Base-by-base conservation (phyloP, 2,329 filamentous ascomycete species). In the Xylaria sp. region DNA sequence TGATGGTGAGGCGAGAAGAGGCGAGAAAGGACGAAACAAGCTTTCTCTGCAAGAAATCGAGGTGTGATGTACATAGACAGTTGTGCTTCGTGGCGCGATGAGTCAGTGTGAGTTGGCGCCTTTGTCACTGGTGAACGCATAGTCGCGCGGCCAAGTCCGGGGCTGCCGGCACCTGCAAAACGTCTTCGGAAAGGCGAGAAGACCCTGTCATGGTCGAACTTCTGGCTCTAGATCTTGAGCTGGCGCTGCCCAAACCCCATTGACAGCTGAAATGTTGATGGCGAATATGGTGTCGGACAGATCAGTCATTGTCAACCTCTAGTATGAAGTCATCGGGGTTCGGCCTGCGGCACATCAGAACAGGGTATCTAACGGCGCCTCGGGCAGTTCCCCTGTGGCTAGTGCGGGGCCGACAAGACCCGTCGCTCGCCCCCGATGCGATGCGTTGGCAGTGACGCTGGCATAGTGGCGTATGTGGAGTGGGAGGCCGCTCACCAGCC, bases 401-500 rank as follows among this genome's bases (percentile, higher is more conserved):
- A 46, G 23, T 51, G 21, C n/a, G 14, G 49, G 11, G 19, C 8
- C 43, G 19, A 17, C 2, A 14, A 37, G 8, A 37, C 35, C 35
- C 14, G 14, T 3, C 12, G 35, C 2, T 25, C 12, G 21, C 11
- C 2, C 21, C 14, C 14, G 21, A 14, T 47, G 50, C 28, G 31
- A 55, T 52, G 50, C 4, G 54, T 38, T 56, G 57, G 58, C 49
- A 59, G 14, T 14, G 38, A 43, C 40, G 58, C 46, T 60, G 61
- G 61, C 57, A 35, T 14, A 58, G 61, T 56, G 58, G 54, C 58
- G 54, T 42, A 53, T 12, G 55, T 57, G 43, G 42, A 43, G 25
- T 55, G 40, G 64, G 64, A 64, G 64, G 64, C 64, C 61, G 64
- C 58, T 64, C 58, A 53, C 61, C 38, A 66, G 61, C 56, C 60